Evolutionary conservation across 106 monocot genomes (phyloP).

Genomic region (Apostasia ramifera): DNA sequence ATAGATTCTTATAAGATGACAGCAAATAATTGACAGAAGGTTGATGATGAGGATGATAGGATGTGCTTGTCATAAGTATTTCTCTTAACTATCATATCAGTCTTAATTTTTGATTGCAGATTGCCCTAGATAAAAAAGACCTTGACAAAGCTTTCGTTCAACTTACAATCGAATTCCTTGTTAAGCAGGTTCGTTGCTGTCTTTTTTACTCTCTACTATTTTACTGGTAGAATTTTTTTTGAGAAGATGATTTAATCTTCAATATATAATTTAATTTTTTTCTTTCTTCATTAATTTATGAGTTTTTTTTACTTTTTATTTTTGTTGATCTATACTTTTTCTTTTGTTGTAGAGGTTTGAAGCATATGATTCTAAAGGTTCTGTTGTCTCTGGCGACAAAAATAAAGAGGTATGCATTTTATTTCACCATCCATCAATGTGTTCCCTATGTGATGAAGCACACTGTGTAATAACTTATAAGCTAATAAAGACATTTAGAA

Average conservation of each 20-base stretch:
- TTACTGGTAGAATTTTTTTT: background rate
- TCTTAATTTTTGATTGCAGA: constrained; percentile 37
- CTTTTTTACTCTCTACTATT: background rate
- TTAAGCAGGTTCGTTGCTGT: constrained; percentile 59
- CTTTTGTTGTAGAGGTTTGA: constrained; percentile 73
- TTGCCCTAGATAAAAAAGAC: constrained; percentile 91
- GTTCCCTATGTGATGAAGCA: too few relatives aligned
- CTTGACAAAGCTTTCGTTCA: constrained; percentile 89
- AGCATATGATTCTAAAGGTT: constrained; percentile 84
- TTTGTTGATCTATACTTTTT: background rate
- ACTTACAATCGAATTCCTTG: constrained; percentile 72
- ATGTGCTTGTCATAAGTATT: background rate
- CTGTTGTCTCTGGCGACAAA: constrained; percentile 80
- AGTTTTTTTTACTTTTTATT: constrained; percentile 2
- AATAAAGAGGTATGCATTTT: constrained; percentile 61
- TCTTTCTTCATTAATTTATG: background rate
- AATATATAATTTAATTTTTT: background rate
- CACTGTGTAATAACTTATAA: too few relatives aligned
- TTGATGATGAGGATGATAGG: too few relatives aligned
- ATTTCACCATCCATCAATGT: background rate
- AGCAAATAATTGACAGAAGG: too few relatives aligned
- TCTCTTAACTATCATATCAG: background rate
- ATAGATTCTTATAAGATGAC: too few relatives aligned
- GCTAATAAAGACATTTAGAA: too few relatives aligned
- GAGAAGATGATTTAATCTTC: background rate